Evolutionary conservation across 495 filamentous ascomycete genomes (phyloP).

Genomic region (Tuber borchii): DNA sequence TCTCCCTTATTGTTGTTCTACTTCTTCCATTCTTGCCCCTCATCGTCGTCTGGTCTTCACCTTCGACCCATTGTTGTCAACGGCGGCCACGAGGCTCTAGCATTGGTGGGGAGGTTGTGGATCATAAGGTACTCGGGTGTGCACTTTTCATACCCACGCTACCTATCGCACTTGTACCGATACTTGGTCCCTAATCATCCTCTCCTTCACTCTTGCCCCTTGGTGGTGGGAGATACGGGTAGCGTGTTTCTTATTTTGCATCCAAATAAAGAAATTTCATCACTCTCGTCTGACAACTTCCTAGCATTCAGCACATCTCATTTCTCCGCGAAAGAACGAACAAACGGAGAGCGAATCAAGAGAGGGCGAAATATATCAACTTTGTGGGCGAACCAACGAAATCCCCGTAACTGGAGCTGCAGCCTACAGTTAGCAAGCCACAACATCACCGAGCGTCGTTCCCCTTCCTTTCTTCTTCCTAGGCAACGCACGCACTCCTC

Average conservation of each 20-base stretch:
- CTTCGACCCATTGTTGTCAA: neutral
- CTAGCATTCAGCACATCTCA: neutral
- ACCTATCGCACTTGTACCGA: neutral
- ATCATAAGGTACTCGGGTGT: neutral
- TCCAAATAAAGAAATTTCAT: neutral
- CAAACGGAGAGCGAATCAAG: neutral
- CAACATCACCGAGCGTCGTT: neutral
- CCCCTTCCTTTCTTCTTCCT: neutral
- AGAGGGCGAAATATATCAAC: neutral
- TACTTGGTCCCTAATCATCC: neutral
- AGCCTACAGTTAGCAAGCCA: neutral
- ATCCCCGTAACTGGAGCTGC: neutral
- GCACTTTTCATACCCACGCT: neutral
- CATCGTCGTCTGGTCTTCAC: neutral
- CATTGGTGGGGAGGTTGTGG: neutral
- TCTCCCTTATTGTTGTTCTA: neutral
- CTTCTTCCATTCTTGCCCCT: neutral
- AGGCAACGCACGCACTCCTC: neutral
- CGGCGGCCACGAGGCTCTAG: neutral
- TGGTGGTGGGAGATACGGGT: neutral
- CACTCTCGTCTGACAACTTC: neutral
- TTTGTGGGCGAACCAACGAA: conserved; percentile 2
- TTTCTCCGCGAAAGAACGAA: neutral
- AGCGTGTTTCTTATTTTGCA: neutral
- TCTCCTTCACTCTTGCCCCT: neutral